Conservation (phyloP, 2,329 filamentous ascomycete species). For the Cordyceps tenuipes region DNA sequence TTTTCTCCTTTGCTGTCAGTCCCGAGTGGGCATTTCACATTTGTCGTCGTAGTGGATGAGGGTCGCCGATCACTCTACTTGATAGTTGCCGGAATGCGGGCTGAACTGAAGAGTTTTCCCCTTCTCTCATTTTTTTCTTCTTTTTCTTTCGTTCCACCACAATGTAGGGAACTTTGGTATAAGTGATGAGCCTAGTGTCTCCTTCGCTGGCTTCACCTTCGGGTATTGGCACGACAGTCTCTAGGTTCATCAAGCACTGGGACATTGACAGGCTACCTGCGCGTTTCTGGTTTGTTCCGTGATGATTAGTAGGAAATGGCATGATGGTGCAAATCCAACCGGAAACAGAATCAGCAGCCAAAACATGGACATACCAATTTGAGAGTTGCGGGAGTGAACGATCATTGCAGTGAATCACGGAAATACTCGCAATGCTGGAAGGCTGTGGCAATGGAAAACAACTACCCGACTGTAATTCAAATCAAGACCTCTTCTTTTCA, state of each 20-base stretch:
- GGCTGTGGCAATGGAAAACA: no score
- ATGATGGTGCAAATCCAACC: neutral
- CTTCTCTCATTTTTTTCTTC: neutral
- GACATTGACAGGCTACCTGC: neutral
- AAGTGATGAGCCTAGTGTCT: no score
- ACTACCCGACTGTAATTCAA: no score
- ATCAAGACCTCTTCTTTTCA: neutral
- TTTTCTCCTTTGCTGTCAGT: neutral
- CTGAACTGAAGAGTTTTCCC: neutral
- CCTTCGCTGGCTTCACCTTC: no score
- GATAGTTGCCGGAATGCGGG: neutral
- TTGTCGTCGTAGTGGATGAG: neutral
- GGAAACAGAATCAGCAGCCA: neutral
- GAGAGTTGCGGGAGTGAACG: neutral
- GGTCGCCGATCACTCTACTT: neutral
- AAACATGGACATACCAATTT: neutral
- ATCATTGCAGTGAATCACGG: neutral
- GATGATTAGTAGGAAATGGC: neutral
- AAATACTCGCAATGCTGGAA: no score
- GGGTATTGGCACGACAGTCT: neutral
- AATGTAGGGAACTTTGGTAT: no score
- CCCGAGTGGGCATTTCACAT: neutral
- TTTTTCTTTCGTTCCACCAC: neutral
- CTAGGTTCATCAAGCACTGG: neutral
- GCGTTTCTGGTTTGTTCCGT: neutral